These are phyloP conservation scores for Eutrema japonicum DNA, from an alignment of 345 rosid genomes.

Conservation along the genomic window DNA sequence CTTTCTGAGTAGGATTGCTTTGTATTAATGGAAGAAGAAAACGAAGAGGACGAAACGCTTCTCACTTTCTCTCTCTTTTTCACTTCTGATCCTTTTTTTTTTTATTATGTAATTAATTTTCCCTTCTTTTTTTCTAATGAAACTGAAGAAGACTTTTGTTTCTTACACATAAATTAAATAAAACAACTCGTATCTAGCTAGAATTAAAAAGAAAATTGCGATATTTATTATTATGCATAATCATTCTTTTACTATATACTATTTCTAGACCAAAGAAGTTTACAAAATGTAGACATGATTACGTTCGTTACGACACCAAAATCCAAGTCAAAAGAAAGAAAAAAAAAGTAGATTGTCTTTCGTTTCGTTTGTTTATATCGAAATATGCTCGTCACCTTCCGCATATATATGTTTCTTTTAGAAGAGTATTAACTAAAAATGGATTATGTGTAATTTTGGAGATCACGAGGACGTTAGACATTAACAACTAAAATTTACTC, in stretches of 20 bases:
- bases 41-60: conserved; percentile 46
- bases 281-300: conserved; percentile 4
- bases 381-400: conserved; percentile 2
- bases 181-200: conserved; percentile 24
- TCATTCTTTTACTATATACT: too few relatives aligned
- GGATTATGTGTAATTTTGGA: conserved; percentile 30
- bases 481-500: conserved; percentile 10
- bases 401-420: conserved; percentile 12
- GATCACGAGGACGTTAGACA: conserved; percentile 24
- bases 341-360: not conserved
- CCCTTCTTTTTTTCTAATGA: conserved; percentile 5
- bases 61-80: conserved; percentile 32
- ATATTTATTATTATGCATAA: conserved; percentile 12
- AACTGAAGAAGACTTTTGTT: conserved; percentile 42
- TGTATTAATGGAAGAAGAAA: conserved; percentile 42
- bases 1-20: conserved; percentile 35
- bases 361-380: conserved; percentile 20
- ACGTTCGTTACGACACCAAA: conserved; percentile 26
- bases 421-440: conserved; percentile 20
- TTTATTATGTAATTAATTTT: conserved; percentile 28
- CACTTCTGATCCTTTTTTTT: conserved; percentile 28
- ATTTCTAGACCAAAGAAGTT: not conserved
- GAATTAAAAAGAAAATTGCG: conserved; percentile 16
- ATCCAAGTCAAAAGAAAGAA: not conserved
- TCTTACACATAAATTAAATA: conserved; percentile 18